phyloP scores from a whole-genome alignment of 108 stramenopile species.

The Asterionellopsis glacialis region DNA sequence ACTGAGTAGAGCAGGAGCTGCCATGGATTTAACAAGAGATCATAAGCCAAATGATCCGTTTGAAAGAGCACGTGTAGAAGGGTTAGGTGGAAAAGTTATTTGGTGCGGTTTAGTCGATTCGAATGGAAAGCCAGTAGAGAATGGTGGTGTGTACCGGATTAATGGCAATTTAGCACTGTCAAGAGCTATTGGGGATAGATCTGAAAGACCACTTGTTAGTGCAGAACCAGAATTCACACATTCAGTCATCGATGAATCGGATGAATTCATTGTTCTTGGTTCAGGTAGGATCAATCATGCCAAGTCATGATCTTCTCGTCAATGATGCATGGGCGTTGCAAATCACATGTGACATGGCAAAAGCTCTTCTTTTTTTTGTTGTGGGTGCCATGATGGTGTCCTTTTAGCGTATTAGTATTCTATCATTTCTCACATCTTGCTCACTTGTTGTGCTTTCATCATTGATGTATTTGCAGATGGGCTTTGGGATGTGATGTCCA shows the following conservation, averaged over 20 bases:
- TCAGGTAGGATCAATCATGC: neutral
- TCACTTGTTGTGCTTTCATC: neutral
- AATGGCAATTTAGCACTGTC: constrained; percentile 95
- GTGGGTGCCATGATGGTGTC: too few species aligned
- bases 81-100: constrained; percentile 61
- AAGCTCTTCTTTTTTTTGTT: too few species aligned
- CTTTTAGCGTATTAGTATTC: too few species aligned
- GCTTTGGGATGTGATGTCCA: constrained; percentile 88
- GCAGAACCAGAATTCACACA: constrained; percentile 76
- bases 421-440: too few species aligned
- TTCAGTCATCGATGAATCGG: constrained; percentile 33
- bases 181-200: constrained; percentile 91
- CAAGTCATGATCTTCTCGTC: too few species aligned
- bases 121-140: constrained; percentile 36
- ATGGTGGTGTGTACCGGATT: constrained; percentile 85
- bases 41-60: constrained; percentile 78
- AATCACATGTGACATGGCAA: too few species aligned
- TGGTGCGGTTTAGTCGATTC: constrained; percentile 59
- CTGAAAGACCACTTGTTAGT: constrained; percentile 81
- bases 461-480: constrained; percentile 85
- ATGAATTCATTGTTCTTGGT: constrained; percentile 24
- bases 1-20: constrained; percentile 52
- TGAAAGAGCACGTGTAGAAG: constrained; percentile 61
- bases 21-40: constrained; percentile 72
- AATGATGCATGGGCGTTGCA: too few species aligned